Evolutionary conservation across 805 yeast genomes (phyloP).

Genomic region (Wickerhamomyces bisporus): DNA sequence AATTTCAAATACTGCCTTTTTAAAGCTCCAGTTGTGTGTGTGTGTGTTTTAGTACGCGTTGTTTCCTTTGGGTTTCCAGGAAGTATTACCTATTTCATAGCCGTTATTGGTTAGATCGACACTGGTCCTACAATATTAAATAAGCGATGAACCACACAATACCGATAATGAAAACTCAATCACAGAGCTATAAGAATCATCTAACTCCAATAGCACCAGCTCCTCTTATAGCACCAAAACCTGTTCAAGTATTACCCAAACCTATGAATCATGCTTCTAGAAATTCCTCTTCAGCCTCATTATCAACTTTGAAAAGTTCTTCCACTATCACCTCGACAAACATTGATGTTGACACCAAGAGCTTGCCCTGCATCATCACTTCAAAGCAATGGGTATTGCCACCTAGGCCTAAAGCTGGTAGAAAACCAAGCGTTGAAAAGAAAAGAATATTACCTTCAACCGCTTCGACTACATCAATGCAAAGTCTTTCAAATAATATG

Average conservation of each 20-base stretch:
- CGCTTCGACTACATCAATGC: conserved; percentile 1
- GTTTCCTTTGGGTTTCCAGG: no score
- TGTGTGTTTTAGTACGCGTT: no score
- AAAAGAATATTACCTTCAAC: conserved; percentile 8
- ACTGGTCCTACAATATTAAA: no score
- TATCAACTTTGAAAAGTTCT: conserved; percentile 1
- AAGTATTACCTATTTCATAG: no score
- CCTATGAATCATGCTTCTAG: conserved; percentile 4
- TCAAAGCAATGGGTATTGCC: conserved; percentile 80
- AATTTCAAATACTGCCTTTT: no score
- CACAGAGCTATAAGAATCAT: conserved; percentile 10
- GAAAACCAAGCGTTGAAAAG: conserved; percentile 36
- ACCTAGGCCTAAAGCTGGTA: conserved; percentile 74
- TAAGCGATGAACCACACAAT: conserved; percentile 2
- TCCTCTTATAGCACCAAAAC: conserved; percentile 16
- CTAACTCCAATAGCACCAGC: conserved; percentile 16
- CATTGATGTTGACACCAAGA: not conserved
- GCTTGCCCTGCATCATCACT: conserved; percentile 31
- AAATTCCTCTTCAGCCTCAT: conserved; percentile 2
- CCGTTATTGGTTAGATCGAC: no score
- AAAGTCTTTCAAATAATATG: not conserved
- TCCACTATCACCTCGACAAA: not conserved
- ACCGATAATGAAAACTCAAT: conserved; percentile 12
- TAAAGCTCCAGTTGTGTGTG: no score
- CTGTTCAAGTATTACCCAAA: conserved; percentile 19